Conservation (phyloP, 179 eudicot species). For the Corrigiola litoralis region DNA sequence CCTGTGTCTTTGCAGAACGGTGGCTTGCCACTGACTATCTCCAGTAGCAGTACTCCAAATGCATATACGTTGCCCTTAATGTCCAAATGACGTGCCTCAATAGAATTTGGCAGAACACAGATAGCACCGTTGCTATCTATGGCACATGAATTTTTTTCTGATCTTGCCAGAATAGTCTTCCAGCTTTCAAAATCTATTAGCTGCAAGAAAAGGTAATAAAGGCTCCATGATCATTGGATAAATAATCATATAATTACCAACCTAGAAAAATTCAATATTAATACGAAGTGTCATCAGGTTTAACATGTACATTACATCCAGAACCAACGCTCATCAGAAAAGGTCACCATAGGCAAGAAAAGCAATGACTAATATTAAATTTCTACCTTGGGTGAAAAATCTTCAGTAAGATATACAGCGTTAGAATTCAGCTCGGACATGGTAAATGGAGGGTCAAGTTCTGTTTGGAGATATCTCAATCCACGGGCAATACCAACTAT, state of each 20-base stretch:
- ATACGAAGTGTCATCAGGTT: not conserved
- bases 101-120: slow-evolving; percentile 68
- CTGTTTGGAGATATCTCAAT: slow-evolving; percentile 79
- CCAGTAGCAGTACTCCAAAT: slow-evolving; percentile 79
- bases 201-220: slow-evolving; percentile 29
- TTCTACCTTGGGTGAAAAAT: slow-evolving; percentile 86
- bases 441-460: slow-evolving; percentile 80
- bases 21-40: slow-evolving; percentile 80
- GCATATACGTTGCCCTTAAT: slow-evolving; percentile 71
- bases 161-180: slow-evolving; percentile 77
- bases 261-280: not conserved
- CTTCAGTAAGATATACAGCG: slow-evolving; percentile 87
- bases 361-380: not conserved
- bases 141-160: slow-evolving; percentile 68
- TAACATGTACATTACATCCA: not conserved
- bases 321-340: not conserved
- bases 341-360: not conserved
- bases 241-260: not conserved
- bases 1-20: slow-evolving; percentile 70
- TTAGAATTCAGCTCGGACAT: slow-evolving; percentile 76
- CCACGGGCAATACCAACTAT: slow-evolving; percentile 76
- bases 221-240: not conserved
- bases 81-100: slow-evolving; percentile 73
- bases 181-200: slow-evolving; percentile 97
- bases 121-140: slow-evolving; percentile 62